Base-by-base conservation (phyloP, 352 stramenopile genomes). In the Phytophthora tubulina region DNA sequence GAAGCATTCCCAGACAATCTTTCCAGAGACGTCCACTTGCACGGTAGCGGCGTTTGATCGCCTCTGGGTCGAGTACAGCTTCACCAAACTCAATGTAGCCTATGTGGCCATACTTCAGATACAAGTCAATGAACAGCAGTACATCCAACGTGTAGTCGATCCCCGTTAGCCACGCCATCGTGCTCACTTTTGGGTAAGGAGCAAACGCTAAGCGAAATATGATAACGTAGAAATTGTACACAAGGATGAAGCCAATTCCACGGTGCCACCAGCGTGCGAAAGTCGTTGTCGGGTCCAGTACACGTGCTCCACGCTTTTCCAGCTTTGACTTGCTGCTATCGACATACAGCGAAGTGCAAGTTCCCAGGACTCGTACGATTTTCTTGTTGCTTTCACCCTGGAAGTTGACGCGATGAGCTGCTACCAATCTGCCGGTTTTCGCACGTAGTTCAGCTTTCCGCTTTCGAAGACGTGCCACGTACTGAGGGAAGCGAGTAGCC, bases 191-290 rank as follows among this genome's bases (percentile, higher is more conserved):
- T 1, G 79, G 81, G 31, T 72, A 71, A 10, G 70, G 70, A 3
- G 86, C 39, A 52, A 88, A 88, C 21, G 80, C 80, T 15, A 88
- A 42, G 5, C 81, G 81, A 57, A 84, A 89, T 4, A 83, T 67
- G 41, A 89, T 83, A 27, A 70, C 59, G 60, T 79, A 83, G 42
- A 86, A 85, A 52, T 88, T 88, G 53, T 88, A 86, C 7, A 88
- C 70, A 32, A 91, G 58, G 35, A 92, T 80, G 30, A 69, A 39
- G 2, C 73, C 75, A 33, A 89, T 80, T n/a, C 66, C 36, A 14
- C 86, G 82, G 51, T 88, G 81, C 85, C 85, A 92, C 75, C 82
- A 91, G 17, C 61, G 64, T 10, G 78, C 80, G 32, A 91, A 82
- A 1, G 49, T 11, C 8, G 58, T 58, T n/a, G 86, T 81, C 0